Conservation (phyloP, 345 rosid genomes). For the Limnanthes douglasii region DNA sequence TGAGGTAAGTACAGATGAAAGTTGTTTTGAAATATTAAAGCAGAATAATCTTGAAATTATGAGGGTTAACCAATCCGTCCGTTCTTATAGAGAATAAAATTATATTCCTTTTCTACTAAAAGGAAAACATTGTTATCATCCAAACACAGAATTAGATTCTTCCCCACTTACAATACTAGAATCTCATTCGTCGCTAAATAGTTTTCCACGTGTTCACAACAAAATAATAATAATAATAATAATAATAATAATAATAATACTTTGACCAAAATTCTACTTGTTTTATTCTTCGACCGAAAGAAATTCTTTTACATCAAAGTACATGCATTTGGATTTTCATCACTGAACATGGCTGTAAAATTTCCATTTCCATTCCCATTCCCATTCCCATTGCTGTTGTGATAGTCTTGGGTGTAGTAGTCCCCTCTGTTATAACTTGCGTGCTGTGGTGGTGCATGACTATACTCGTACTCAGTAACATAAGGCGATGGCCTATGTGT, state of each 20-base stretch:
- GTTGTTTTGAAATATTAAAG: too few relatives aligned
- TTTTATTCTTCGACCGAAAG: constrained; percentile 6
- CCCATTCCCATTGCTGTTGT: constrained; percentile 14
- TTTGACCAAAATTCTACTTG: constrained; percentile 8
- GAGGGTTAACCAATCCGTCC: too few relatives aligned
- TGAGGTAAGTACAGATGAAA: too few relatives aligned
- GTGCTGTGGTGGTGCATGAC: constrained; percentile 19
- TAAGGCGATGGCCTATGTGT: constrained; percentile 38
- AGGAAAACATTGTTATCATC: too few relatives aligned
- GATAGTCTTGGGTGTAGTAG: constrained; percentile 19
- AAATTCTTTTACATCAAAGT: constrained; percentile 22
- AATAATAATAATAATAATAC: too few relatives aligned
- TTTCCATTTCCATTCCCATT: constrained; percentile 25
- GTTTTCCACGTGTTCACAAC: constrained; percentile 14
- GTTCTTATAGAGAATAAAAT: too few relatives aligned
- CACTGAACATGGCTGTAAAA: constrained; percentile 51
- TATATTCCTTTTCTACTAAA: too few relatives aligned
- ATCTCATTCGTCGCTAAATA: constrained; percentile 24
- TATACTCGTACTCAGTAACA: constrained; percentile 32
- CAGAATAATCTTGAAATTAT: too few relatives aligned
- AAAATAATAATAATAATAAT: too few relatives aligned
- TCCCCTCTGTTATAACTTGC: constrained; percentile 21
- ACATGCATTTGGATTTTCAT: constrained; percentile 64
- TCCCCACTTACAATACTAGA: constrained; percentile 18
- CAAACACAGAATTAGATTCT: constrained; percentile 26